Evolutionary conservation across 768 basidiomycete species (phyloP), one percentile per base, ranked within the genome.

Genomic region (Asterophora lycoperdoides): DNA sequence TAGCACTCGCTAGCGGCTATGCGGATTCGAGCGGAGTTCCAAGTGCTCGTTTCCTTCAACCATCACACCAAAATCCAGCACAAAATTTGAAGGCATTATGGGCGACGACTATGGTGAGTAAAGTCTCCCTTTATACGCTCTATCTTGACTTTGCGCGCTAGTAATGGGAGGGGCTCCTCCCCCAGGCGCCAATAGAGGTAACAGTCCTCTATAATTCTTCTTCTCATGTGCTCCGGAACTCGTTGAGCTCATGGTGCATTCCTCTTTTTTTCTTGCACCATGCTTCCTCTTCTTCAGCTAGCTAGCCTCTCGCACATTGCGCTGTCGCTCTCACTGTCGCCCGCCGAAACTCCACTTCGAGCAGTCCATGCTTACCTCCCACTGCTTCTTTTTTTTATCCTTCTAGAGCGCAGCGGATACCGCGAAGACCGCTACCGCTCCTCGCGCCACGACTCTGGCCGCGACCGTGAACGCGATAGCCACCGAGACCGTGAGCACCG

Each of bases 401-500:
- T 68, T 68, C 60, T 68, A 75, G 77, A 76, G 61, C 80, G 78
- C 64, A 72, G 63, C 67, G 60, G 71, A 68, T 79, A 81, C 60
- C 83, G 84, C 56, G 79, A 79, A 57, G 83, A 81, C 59, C 77
- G 82, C 45, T 80, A 87, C 64, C 79, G 86, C 55, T 74, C 83
- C 44, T 77, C 83, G 41, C 76, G 84, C 54, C 77, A 84, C 55
- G 82, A 84, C 26, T 29, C 50, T 53, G 83, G 79, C 46, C 68
- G 80, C 26, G 75, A 73, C 48, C 56, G 69, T 38, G 65, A 72
- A 15, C 73, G 72, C 46, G 73, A 77, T 54, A 69, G 77, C 32
- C 73, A 79, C 49, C 70, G 80, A 39, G 81, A 81, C 41, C 67
- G 72, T 32, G 74, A 76, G 49, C 69, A 66, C 57, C 66, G 72